Base-by-base conservation (phyloP, 179 eudicot genomes). In the Vitellaria paradoxa region DNA sequence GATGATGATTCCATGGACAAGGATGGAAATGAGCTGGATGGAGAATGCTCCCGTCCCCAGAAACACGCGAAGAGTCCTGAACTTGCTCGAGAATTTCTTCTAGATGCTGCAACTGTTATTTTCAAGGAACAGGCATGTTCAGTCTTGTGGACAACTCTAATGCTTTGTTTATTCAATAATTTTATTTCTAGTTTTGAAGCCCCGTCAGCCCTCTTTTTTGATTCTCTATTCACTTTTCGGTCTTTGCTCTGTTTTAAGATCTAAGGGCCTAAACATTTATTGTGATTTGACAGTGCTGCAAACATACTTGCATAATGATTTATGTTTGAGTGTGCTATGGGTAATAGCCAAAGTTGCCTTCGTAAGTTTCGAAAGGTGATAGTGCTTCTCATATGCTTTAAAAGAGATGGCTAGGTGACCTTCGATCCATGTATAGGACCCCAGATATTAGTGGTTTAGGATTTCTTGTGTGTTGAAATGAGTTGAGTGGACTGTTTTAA, bases 51-150 rank as follows among this genome's bases (percentile, higher is more conserved):
- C 79, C 97, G 99, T 77, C 99, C 99, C 65, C 99, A 94, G 73
- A 96, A 91, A 87, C 99, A 96, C 88, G 99, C 99, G n/a, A 96
- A 96, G 89, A 96, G 97, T 83, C 98, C 99, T 82, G 99, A 96
- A 80, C 98, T 94, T 80, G 99, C 99, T 82, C 89, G 98, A 40
- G 98, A 96, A 79, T 96, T 96, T 85, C 97, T 96, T 82, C 86
- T 96, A 52, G 98, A 96, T 90, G 99, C 99, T 70, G 98, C 99
- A 57, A 94, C 99, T 78, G 96, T 96, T 76, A 92, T 96, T 82
- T 96, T 96, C 83, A 96, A 96, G 85, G 99, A 96, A 86, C 99
- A 96, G 99, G 99, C 83, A 89, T 78, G 88, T 91, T 80, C 62
- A 70, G n/a, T 24, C n/a, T 78, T 24, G 12, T 52, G 67, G 21